Conservation (phyloP, 2,329 filamentous ascomycete genomes). For the Tolypocladium nubicola region DNA sequence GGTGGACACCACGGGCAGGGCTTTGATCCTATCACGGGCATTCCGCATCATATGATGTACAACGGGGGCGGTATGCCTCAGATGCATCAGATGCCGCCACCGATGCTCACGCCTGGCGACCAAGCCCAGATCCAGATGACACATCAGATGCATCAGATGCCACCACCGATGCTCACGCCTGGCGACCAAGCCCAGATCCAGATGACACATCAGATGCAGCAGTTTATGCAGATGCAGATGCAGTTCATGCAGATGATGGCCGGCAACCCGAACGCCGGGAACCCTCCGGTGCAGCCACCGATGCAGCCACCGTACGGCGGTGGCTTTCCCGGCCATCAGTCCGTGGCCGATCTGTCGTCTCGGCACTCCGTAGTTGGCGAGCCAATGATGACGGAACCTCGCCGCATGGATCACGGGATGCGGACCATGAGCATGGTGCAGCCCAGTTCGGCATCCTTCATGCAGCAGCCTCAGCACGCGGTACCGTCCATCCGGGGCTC, state of each 20-base stretch:
- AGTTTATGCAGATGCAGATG: constrained; percentile 92
- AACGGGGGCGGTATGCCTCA: constrained; percentile 11
- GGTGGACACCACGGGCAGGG: constrained; percentile 25
- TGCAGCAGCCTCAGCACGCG: constrained; percentile 32
- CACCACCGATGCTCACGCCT: constrained; percentile 38
- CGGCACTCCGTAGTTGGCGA: constrained; percentile 38
- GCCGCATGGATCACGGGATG: constrained; percentile 33
- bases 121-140: constrained; percentile 72
- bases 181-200: constrained; percentile 68
- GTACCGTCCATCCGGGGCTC: constrained; percentile 15
- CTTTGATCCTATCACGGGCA: constrained; percentile 38
- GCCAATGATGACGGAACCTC: constrained; percentile 31
- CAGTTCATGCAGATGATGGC: constrained; percentile 84
- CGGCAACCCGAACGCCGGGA: constrained; percentile 19
- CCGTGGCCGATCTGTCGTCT: constrained; percentile 32
- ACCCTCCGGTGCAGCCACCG: constrained; percentile 16
- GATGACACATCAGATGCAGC: constrained; percentile 73
- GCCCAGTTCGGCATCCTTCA: constrained; percentile 50
- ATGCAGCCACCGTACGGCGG: constrained; percentile 17
- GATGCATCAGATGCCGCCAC: constrained; percentile 23
- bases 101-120: constrained; percentile 47
- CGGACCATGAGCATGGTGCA: constrained; percentile 81
- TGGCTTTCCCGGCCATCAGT: constrained; percentile 21
- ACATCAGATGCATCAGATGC: constrained; percentile 61
- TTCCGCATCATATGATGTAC: constrained; percentile 35